Evolutionary conservation across 768 basidiomycete genomes (phyloP), one percentile per base, ranked within the genome.

Genomic region (Podaxis carcinomalis): DNA sequence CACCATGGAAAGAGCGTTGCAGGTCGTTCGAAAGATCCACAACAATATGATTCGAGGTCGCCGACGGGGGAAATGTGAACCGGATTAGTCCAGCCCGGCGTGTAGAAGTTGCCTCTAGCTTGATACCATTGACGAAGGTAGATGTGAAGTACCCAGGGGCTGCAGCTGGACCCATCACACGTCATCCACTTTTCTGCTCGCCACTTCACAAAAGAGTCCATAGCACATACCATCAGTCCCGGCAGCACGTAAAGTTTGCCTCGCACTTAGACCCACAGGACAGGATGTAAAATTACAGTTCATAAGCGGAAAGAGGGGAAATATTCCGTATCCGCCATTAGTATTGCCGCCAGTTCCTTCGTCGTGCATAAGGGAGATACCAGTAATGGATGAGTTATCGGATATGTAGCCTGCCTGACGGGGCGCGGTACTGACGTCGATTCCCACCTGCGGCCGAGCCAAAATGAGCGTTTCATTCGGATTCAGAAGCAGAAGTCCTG

Each of bases 71-170:
- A 67, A 80, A 87, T 4, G 83, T 85, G 67, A 86, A 87, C 0
- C 82, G 78, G 63, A 86, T 85, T 27, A 86, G 69, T 0, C 83
- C 84, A 13, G 84, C 79, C 46, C 84, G 78, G 32, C 86, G 77
- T 2, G 84, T 86, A 0, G 83, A 83, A 1, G 85, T 86, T 2
- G 84, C 74, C 66, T 87, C 85, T 56, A 82, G 76, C 62, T 80
- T 73, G 36, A 81, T 80, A 3, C 71, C 71, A 59, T 81, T 80
- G 21, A 73, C 68, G 53, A 82, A 80, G 0, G 75, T 79, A 3
- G 79, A 76, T 4, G 79, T 78, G 61, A 83, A 83, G 60, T 80
- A 81, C 2, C 81, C 81, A 2, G 81, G 80, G 7, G 67, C 67
- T 5, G 80, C 81, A 51, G 72, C 80, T 81, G 42, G 25, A 42